These are phyloP conservation scores for Fagopyrum homotropicum DNA, from an alignment of 148 eudicot genomes.

Conservation along the genomic window DNA sequence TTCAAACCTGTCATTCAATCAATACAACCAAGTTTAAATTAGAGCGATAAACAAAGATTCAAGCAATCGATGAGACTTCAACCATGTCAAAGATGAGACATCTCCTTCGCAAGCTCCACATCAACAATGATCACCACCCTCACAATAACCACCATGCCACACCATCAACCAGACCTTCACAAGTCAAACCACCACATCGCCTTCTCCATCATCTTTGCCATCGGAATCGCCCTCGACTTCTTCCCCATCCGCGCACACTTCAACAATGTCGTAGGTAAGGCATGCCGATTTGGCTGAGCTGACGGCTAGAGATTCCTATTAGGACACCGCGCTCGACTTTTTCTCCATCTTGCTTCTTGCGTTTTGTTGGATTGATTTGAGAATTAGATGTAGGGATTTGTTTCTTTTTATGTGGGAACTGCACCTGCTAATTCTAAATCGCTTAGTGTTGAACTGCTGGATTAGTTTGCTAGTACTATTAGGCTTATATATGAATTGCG, in stretches of 20 bases:
- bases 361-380: constrained; percentile 10
- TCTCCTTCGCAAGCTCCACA: constrained; percentile 77
- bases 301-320: constrained; percentile 17
- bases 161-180: constrained; percentile 1
- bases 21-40: not conserved
- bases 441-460: not conserved
- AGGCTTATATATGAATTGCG: not conserved
- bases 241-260: constrained; percentile 16
- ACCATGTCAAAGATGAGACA: constrained; percentile 88
- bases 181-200: constrained; percentile 12
- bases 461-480: not conserved
- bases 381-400: not conserved
- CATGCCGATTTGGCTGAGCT: constrained; percentile 22
- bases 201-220: constrained; percentile 21
- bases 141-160: constrained; percentile 27
- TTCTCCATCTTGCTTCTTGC: constrained; percentile 20
- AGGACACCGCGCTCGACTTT: constrained; percentile 21
- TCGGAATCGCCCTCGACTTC: constrained; percentile 22
- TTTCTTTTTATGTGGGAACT: not conserved
- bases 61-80: constrained; percentile 20
- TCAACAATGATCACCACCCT: constrained; percentile 43
- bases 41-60: not conserved
- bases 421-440: not conserved
- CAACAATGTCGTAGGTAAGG: constrained; percentile 7
- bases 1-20: not conserved